Conservation (phyloP, 1,139 yeast genomes). For the Diutina mesorugosa region DNA sequence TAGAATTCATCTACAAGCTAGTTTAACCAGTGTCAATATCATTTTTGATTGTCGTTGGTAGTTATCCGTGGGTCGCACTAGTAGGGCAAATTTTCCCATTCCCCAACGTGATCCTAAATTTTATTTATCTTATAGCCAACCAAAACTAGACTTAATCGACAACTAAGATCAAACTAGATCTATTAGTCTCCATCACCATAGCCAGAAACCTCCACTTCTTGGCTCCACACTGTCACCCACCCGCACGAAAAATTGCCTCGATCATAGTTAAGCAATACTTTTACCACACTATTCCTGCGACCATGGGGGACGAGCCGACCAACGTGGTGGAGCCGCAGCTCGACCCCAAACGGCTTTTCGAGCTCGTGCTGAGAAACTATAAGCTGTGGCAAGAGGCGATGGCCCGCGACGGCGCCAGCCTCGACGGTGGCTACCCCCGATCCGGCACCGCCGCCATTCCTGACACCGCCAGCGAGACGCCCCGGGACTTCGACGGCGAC, state of each 20-base stretch:
- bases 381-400: background rate
- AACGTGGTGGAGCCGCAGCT: background rate
- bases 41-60: no score
- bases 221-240: background rate
- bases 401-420: background rate
- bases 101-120: no score
- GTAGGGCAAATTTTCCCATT: no score
- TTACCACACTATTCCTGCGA: background rate
- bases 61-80: no score
- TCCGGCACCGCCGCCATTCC: background rate
- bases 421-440: background rate
- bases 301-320: conserved; percentile 1
- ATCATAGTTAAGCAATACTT: background rate
- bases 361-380: background rate
- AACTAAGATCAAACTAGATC: no score
- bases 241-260: background rate
- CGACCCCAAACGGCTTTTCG: background rate
- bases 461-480: no score
- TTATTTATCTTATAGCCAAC: no score
- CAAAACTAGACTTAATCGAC: no score
- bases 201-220: background rate
- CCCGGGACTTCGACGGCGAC: conserved; percentile 11
- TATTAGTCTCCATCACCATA: no score
- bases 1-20: no score
- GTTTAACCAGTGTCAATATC: no score